Evolutionary conservation across 805 yeast genomes (phyloP).

Genomic region (Pichia sporocuriosa): DNA sequence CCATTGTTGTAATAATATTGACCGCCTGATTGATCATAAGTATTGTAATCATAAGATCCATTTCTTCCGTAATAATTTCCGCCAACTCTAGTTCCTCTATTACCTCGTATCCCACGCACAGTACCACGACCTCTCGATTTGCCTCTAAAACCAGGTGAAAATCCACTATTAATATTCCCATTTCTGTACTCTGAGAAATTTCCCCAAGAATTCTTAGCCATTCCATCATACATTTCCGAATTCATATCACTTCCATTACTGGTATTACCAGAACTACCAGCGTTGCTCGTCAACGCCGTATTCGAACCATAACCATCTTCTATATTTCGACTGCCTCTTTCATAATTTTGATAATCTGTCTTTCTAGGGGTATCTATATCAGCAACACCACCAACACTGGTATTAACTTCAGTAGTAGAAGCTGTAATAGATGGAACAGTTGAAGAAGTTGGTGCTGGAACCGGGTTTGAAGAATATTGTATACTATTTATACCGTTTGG

Average conservation of each 20-base stretch:
- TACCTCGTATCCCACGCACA: background rate
- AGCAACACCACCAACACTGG: too few species aligned
- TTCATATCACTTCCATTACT: background rate
- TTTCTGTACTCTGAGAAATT: background rate
- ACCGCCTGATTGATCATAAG: background rate
- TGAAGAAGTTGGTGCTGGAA: background rate
- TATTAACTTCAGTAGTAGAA: background rate
- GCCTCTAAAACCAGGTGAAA: slow-evolving; percentile 1
- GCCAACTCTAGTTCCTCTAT: slow-evolving; percentile 1
- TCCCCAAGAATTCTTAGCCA: background rate
- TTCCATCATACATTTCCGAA: background rate
- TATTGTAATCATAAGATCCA: background rate
- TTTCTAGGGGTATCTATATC: too few species aligned
- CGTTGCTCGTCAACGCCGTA: background rate
- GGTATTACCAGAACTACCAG: background rate
- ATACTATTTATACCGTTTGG: background rate
- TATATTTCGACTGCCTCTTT: background rate
- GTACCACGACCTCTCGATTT: background rate
- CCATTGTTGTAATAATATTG: too few species aligned
- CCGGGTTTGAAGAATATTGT: background rate
- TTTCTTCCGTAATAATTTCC: background rate
- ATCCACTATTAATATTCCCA: background rate
- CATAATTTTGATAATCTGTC: background rate
- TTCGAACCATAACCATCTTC: background rate
- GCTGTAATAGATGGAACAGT: background rate